Base-by-base conservation (phyloP, 2,329 filamentous ascomycete species). In the Diaporthe amygdali region DNA sequence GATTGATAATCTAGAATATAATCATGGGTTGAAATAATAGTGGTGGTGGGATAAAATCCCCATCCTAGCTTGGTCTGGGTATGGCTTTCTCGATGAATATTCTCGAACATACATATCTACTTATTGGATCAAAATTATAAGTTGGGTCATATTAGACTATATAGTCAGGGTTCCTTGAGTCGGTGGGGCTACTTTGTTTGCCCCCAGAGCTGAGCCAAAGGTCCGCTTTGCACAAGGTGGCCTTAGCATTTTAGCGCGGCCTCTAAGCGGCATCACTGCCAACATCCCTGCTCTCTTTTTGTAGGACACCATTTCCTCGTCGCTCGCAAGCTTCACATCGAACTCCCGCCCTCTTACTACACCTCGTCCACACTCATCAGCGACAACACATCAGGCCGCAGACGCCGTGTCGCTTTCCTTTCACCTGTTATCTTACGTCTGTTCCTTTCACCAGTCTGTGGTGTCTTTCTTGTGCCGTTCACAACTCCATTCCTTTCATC, bases 401-500 rank as follows among this genome's bases (percentile, higher is more conserved):
- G 44, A 64, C 59, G 37, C 59, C 49, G 44, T 44, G 27, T 37
- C 59, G 44, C 49, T 46, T 44, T 55, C 64, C 27, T 34, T 56
- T 54, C 20, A 10, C 51, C 49, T 17, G 22, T 44, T 17, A 25
- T 9, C 66, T 37, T 15, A 9, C 39, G 30, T 39, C 47, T 68
- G 41, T n/a, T 59, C 22, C 41, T 56, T 59, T 51, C 44, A 44
- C 22, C 32, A 9, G 2, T 17, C n/a, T 10, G 9, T 14, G 66
- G 32, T 54, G 37, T 32, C 17, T 44, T 22, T 66, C 20, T 61
- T 34, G 46, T 69, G 41, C 25, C 32, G n/a, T 39, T 22, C 37
- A 52, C 32, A 34, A 39, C 27, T 32, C 44, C 68, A 32, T 68
- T 68, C 66, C 30, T 68, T 68, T 59, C 41, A 54, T 73, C 75